Evolutionary conservation across 2,329 filamentous ascomycete species (phyloP), one percentile per base, ranked within the genome.

Genomic region (Fusarium humuli): DNA sequence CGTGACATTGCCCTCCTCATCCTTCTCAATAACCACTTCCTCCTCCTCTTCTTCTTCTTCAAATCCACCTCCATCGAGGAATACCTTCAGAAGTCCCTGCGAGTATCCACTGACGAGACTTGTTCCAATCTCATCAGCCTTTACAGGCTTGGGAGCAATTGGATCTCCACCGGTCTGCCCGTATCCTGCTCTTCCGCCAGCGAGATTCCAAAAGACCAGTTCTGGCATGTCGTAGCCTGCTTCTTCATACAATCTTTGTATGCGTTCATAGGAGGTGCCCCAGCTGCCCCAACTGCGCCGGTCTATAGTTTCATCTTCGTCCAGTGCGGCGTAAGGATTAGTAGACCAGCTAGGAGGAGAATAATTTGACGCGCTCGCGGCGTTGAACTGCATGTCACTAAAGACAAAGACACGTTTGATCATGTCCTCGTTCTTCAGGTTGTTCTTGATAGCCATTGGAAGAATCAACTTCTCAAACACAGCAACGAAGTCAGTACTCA

Each of bases 171-270:
- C 57, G 23, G 13, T 30, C n/a, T 76, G 18, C 59, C 75, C 22
- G 71, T 77, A 29, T 71, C 75, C 72, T 4, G 71, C 69, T n/a
- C 71, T 65, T 0, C 80, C 79, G 11, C 81, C 83, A 1, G 85
- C 85, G 20, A 89, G 78, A 70, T 89, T 88, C 87, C 87, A 89
- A 74, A 88, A 89, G 5, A 90, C 79, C n/a, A 90, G 77, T 74
- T 87, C 81, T 0, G 88, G 88, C 77, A 89, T 80, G 59, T 87
- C 83, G 69, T 90, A 90, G 0, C 87, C 87, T 5, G 83, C 82
- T 0, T 80, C 75, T 13, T 77, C 72, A 74, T 81, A 90, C 42
- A 77, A 75, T 22, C 63, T 64, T 73, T 84, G 78, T 74, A 90
- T 83, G 7, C 83, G 80, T 69, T 87, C 82, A 71, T 83, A 87